phyloP scores from a whole-genome alignment of 305 asterid species.

The Fraxinus xanthoxyloides region DNA sequence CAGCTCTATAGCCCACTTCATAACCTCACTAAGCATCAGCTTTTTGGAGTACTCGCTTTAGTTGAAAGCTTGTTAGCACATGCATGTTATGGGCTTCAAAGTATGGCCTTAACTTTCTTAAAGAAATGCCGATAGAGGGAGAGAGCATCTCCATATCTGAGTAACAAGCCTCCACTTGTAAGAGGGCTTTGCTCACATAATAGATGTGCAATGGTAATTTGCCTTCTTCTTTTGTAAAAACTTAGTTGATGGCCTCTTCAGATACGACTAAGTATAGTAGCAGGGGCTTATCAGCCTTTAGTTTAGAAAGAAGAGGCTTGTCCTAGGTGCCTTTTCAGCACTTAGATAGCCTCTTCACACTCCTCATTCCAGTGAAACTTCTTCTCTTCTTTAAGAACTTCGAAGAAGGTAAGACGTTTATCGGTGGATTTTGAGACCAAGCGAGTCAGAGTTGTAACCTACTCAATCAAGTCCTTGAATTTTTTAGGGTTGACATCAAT shows the following conservation, averaged over 20 bases:
- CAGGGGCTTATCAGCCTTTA: neutral
- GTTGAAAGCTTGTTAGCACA: neutral
- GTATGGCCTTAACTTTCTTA: neutral
- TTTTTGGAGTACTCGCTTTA: neutral
- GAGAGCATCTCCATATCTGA: neutral
- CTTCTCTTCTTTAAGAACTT: neutral
- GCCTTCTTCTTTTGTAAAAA: neutral
- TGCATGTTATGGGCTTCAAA: neutral
- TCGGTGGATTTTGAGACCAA: neutral
- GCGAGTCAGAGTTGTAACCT: neutral
- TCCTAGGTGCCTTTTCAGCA: neutral
- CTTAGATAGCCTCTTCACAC: neutral
- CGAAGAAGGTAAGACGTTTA: too few species aligned
- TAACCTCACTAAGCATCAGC: neutral
- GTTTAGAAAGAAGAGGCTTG: neutral
- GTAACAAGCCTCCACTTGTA: neutral
- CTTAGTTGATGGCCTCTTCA: neutral
- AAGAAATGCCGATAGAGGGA: too few species aligned
- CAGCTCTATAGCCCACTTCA: neutral
- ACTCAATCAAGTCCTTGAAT: neutral
- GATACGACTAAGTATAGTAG: neutral
- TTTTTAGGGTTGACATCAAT: neutral
- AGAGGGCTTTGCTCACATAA: neutral
- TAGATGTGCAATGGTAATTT: too few species aligned
- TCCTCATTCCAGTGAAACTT: neutral